Evolutionary conservation across 2,329 filamentous ascomycete species (phyloP), one percentile per base, ranked within the genome.

Genomic region (Aureobasidium sp.): DNA sequence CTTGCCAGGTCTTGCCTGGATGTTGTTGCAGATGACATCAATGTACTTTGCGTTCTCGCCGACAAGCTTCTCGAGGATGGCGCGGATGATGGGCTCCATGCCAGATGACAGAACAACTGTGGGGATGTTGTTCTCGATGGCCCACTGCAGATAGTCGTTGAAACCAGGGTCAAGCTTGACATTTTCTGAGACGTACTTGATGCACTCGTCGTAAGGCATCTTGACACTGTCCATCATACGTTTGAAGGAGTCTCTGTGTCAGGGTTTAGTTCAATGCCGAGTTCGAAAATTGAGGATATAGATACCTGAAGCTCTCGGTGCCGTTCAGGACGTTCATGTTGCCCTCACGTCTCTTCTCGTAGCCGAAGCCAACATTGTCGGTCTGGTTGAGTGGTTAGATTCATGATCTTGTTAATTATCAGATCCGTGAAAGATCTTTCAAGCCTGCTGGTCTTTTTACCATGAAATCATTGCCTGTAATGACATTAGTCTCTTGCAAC

Each of bases 21-120:
- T 90, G 67, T 91, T 80, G 76, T 97, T 99, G 78, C 89, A 90
- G 65, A 97, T 87, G 71, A 99, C 94, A 76, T 94, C 87, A 72
- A 97, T 88, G 71, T 92, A 84, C 52, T 85, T 81, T 37, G 86
- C 84, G 68, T 88, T 87, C 34, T 88, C 86, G n/a, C 92, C 93
- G 3, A 97, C 81, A 56, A 96, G 82, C 68, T 89, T 86, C 65
- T 87, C 83, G 64, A 99, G 81, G 66, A 97, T 81, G 17, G 89
- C 90, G 64, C 87, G 85, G 73, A 99, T 97, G 69, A 97, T 85
- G 41, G 93, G 93, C 68, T 86, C 83, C 94, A 99, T 97, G 66
- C 94, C 94, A 48, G 89, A 90, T 65, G 89, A 94, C 37, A 99
- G 81, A 25, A 99, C 89, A 22, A 97, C 91, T 66, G 97, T 88